Conservation (phyloP, 352 stramenopile species). For the Globisporangium splendens region DNA sequence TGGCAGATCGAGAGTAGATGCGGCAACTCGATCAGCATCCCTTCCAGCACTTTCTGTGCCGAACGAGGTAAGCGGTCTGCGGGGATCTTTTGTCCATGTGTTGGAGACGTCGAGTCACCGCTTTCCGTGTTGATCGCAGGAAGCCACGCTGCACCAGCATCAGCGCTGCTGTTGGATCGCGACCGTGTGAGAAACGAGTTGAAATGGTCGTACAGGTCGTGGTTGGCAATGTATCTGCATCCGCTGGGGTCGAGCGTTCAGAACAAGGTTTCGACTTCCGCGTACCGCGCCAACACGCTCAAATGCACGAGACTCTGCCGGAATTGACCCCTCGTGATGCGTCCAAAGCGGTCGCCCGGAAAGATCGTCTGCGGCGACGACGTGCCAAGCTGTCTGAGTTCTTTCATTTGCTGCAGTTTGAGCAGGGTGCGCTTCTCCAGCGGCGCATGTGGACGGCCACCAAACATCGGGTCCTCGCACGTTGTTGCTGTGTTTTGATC, state of each 20-base stretch:
- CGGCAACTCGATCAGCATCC: constrained; percentile 48
- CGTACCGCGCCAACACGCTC: constrained; percentile 53
- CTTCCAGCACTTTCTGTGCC: constrained; percentile 71
- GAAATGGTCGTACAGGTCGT: constrained; percentile 70
- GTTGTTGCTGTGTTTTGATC: neutral
- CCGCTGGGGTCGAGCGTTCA: constrained; percentile 70
- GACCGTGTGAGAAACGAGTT: constrained; percentile 22
- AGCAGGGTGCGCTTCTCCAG: constrained; percentile 55
- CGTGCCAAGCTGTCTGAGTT: constrained; percentile 47
- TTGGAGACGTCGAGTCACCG: neutral
- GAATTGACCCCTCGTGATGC: constrained; percentile 69
- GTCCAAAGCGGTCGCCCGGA: constrained; percentile 62
- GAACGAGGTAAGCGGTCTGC: constrained; percentile 24
- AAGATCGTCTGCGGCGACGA: constrained; percentile 60
- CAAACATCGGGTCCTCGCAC: constrained; percentile 30
- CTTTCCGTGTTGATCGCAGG: constrained; percentile 29
- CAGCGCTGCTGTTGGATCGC: neutral
- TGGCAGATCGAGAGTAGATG: constrained; percentile 45
- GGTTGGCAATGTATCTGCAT: constrained; percentile 46
- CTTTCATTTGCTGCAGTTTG: constrained; percentile 61
- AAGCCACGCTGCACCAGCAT: constrained; percentile 13
- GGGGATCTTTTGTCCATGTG: neutral
- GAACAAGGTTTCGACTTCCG: constrained; percentile 70
- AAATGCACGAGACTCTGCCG: constrained; percentile 70
- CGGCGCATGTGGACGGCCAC: constrained; percentile 16